Conservation (phyloP, 75 land plant genomes). For the Picea sitchensis region DNA sequence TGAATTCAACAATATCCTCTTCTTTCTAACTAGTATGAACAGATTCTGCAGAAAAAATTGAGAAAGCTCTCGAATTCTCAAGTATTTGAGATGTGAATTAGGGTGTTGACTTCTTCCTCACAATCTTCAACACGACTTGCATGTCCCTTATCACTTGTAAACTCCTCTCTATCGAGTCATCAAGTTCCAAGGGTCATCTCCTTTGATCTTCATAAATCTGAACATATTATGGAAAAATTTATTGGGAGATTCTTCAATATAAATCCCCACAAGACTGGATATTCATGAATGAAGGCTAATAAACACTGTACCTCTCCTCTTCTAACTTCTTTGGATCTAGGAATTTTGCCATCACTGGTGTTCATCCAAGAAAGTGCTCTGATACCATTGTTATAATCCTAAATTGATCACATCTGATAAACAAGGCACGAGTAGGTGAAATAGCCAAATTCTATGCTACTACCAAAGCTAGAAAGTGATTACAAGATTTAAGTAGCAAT, state of each 20-base stretch:
- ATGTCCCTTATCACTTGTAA: not conserved
- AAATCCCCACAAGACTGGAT: not conserved
- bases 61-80: not conserved
- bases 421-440: too few species aligned
- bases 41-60: constrained; percentile 47
- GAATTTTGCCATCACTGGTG: not conserved
- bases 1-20: too few species aligned
- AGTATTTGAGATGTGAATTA: constrained; percentile 8
- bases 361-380: not conserved
- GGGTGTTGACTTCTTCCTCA: not conserved
- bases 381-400: not conserved
- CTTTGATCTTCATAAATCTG: not conserved
- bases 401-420: not conserved
- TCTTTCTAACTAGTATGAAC: not conserved
- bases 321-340: not conserved
- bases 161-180: not conserved
- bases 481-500: too few species aligned
- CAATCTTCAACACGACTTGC: not conserved
- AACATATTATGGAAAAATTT: not conserved
- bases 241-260: not conserved
- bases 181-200: not conserved
- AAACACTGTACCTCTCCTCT: not conserved
- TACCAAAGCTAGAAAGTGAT: too few species aligned
- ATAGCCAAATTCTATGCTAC: too few species aligned
- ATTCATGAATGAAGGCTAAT: not conserved